Evolutionary conservation across 371 early-diverging fungal species (phyloP).

Genomic region (Mucor sp.): DNA sequence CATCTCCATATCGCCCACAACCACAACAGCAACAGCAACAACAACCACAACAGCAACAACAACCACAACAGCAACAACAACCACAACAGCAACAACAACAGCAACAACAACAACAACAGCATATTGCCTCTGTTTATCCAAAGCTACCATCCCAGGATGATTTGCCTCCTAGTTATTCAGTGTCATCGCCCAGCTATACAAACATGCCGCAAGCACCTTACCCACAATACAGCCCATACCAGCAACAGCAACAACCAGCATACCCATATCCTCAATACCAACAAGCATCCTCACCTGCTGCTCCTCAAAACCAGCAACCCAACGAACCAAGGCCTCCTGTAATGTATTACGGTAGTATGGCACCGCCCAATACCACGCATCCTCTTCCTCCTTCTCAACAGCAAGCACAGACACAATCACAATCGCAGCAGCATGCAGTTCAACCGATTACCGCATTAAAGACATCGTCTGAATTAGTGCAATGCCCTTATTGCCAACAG

Average conservation of each 20-base stretch:
- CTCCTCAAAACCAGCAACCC: not conserved
- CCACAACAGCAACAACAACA: not conserved
- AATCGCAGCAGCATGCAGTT: not conserved
- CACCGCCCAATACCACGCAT: slow-evolving; percentile 1
- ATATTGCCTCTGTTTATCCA: slow-evolving; percentile 7
- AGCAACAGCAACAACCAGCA: not conserved
- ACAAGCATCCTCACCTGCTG: not conserved
- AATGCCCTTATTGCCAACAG: slow-evolving; percentile 23
- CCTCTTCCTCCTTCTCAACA: not conserved
- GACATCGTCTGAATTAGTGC: slow-evolving; percentile 11
- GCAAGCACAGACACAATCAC: not conserved
- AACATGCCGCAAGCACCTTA: slow-evolving; percentile 7
- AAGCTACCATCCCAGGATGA: slow-evolving; percentile 10
- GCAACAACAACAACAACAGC: not conserved
- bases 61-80: not conserved
- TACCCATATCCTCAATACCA: not conserved
- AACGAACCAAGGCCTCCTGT: not conserved
- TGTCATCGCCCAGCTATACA: not conserved
- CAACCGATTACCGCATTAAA: not conserved
- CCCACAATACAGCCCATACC: not conserved
- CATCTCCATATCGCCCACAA: not conserved
- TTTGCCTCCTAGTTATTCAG: slow-evolving; percentile 3
- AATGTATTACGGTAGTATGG: slow-evolving; percentile 6
- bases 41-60: not conserved
- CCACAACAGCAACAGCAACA: not conserved